phyloP scores from a whole-genome alignment of 768 basidiomycete species.

The Macrolepiota fuliginosa region DNA sequence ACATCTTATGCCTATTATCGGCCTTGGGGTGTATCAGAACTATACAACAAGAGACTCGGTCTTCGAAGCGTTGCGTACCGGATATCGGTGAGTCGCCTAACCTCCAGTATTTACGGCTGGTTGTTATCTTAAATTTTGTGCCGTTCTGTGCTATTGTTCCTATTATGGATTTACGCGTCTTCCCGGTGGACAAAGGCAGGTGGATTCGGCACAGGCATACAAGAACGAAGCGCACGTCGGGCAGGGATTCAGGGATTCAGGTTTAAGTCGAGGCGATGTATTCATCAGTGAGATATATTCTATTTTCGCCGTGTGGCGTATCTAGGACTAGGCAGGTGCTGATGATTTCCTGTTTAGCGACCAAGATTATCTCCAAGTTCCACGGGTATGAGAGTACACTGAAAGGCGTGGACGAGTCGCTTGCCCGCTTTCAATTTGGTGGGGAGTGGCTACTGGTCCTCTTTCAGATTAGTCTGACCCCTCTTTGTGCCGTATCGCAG shows the following conservation, averaged over 20 bases:
- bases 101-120: too few relatives aligned
- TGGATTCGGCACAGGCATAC: constrained; percentile 74
- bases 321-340: constrained; percentile 5
- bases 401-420: constrained; percentile 57
- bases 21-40: constrained; percentile 74
- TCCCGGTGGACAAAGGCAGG: constrained; percentile 42
- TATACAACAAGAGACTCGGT: constrained; percentile 52
- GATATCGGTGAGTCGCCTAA: constrained; percentile 41
- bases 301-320: background rate
- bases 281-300: constrained; percentile 59
- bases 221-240: constrained; percentile 63
- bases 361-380: constrained; percentile 55
- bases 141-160: too few relatives aligned
- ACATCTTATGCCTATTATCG: constrained; percentile 58
- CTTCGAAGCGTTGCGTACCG: constrained; percentile 58
- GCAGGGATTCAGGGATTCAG: constrained; percentile 54
- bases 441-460: background rate
- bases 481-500: constrained; percentile 15
- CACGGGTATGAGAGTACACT: constrained; percentile 66
- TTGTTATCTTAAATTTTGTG: too few relatives aligned
- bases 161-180: background rate
- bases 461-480: background rate
- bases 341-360: constrained; percentile 41
- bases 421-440: constrained; percentile 61
- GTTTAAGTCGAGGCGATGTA: constrained; percentile 52